Evolutionary conservation across 345 rosid species (phyloP), one percentile per base, ranked within the genome.

Genomic region (Murraya koenigii): DNA sequence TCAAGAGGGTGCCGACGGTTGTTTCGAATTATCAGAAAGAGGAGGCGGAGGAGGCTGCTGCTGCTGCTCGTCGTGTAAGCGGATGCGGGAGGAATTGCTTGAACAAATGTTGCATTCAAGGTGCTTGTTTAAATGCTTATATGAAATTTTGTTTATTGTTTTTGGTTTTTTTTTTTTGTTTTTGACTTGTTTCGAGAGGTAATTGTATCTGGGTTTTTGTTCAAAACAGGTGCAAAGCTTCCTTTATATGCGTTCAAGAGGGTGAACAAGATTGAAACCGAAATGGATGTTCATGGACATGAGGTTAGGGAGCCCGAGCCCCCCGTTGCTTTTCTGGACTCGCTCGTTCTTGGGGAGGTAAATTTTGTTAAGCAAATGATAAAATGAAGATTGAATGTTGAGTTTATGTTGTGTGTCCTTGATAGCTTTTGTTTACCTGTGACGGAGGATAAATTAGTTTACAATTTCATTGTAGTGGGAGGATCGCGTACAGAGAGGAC

Each of bases 11-110:
- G 80, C 97, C 97, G 2, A 94, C 99, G 2, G 81, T 94, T 47
- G 92, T 93, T 32, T 93, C 95, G 13, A 95, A 92, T 78, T 89
- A 88, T 80, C 96, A 92, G 85, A 90, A 90, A 71, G 97, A 95
- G 44, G 97, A 92, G 66, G 78, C 81, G 2, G 93, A 84, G 38
- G 95, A 87, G 63, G 89, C 79, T 67, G 83, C 56, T 52, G 90
- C 79, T 67, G 83, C 56, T 17, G n/a, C 80, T 76, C 84, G 86
- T 78, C 88, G 90, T 2, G 83, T 70, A 39, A 85, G 82, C 22
- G 95, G 99, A 2, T 96, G 97, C 59, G 97, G 95, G 79, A 89
- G 93, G 78, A 93, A 91, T 79, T 93, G 96, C 83, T 86, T 95
- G 56, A 79, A 80, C 64, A 84, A 83, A 59, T 95, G 97, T 79